Evolutionary conservation across 192 early-diverging fungal genomes (phyloP), one percentile per base, ranked within the genome.

Genomic region (Coemansia sp.): DNA sequence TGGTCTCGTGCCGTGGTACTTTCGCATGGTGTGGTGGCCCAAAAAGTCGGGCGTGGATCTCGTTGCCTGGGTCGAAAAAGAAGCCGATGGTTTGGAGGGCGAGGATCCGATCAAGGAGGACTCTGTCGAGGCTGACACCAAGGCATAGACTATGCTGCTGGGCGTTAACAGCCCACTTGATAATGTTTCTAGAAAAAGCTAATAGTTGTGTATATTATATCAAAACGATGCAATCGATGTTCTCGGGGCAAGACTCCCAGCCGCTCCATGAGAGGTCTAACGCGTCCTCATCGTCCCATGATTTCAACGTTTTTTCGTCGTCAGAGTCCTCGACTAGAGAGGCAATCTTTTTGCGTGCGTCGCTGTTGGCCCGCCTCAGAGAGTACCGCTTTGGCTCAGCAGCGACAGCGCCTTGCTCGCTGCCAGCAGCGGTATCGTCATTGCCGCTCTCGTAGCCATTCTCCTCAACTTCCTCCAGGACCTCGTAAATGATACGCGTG

Each of bases 11-110:
- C 75, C 83, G 1, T 87, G 82, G 79, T 85, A 84, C 45, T 65
- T 79, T n/a, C 77, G 80, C 38, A 69, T 82, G 47, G 50, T 68
- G 18, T 77, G 80, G 80, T 82, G 78, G 68, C 69, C 83, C n/a
- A 61, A 66, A 36, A 66, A 58, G 25, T 53, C 74, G 1, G 80
- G 72, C 6, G 60, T 57, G 11, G 59, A 77, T 34, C 52, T 71
- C 38, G 35, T 36, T 10, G 62, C 64, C 10, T 82, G 80, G 80
- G 58, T 70, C 41, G 53, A 68, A 21, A 60, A 55, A 13, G 77
- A 80, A 41, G 62, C 62, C 5, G 37, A 42, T 5, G 67, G 34
- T 16, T 3, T 12, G 25, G 62, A 39, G 50, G 10, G 23, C 12
- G n/a, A 18, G 8, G 56, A 35, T 3, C 33, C 56, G 25, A 37